phyloP scores from a whole-genome alignment of 2,329 filamentous ascomycete genomes.

The Aspergillus sclerotialis region DNA sequence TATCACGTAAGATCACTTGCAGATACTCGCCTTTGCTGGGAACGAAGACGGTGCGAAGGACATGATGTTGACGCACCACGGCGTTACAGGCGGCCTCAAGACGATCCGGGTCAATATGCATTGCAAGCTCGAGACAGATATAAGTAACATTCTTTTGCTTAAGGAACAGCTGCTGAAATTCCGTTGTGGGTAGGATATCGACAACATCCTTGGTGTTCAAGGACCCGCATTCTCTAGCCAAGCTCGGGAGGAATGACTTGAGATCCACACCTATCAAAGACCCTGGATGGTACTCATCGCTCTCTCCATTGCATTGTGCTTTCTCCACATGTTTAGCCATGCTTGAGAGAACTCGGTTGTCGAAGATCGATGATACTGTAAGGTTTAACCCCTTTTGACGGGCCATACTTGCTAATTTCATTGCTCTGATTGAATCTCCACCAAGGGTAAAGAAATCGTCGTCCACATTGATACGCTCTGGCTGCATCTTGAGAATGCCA shows the following conservation, averaged over 20 bases:
- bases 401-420: not conserved
- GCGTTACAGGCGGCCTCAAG: not conserved
- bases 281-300: not conserved
- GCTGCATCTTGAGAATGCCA: not conserved
- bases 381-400: not conserved
- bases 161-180: not conserved
- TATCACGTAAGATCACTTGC: not conserved
- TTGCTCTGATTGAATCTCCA: not conserved
- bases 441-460: slow-evolving; percentile 1
- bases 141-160: not conserved
- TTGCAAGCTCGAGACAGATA: not conserved
- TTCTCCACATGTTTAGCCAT: not conserved
- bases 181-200: not conserved
- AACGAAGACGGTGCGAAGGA: not conserved
- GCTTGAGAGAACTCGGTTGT: not conserved
- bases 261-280: not conserved
- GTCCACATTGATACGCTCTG: not conserved
- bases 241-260: not conserved
- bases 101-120: not conserved
- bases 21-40: not conserved
- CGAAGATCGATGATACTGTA: not conserved
- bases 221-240: not conserved
- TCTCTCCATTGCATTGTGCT: not conserved
- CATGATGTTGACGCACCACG: not conserved
- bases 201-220: not conserved